Conservation (phyloP, 78 protist species). For the slime mould (Dictyostelium discoideum) region DNA sequence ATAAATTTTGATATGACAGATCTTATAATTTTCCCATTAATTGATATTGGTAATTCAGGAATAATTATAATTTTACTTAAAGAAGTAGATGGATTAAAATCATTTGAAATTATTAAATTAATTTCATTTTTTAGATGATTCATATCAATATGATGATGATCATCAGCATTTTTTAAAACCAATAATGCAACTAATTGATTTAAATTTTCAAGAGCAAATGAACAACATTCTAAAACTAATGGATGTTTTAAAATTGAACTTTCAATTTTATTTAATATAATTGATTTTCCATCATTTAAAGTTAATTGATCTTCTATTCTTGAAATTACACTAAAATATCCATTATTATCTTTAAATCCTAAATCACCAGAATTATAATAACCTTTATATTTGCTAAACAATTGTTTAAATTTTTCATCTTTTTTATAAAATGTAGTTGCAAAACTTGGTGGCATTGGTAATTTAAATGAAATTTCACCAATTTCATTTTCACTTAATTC, state of each 20-base stretch:
- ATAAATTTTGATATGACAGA: not conserved
- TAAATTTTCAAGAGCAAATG: slow-evolving; percentile 7
- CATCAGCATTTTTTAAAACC: not conserved
- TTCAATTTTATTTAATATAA: slow-evolving; percentile 87
- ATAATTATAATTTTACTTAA: not conserved
- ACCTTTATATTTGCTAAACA: slow-evolving; percentile 54
- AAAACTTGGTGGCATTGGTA: too few species aligned
- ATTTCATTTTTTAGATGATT: not conserved
- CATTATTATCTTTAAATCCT: slow-evolving; percentile 64
- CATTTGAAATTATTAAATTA: not conserved
- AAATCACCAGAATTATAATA: slow-evolving; percentile 87
- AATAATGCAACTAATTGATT: not conserved
- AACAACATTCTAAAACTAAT: not conserved
- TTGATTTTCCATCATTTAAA: slow-evolving; percentile 86
- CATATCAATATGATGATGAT: not conserved
- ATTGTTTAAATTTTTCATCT: not conserved
- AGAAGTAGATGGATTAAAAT: not conserved
- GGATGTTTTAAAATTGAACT: slow-evolving; percentile 32
- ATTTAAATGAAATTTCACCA: slow-evolving; percentile 57
- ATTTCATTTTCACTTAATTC: not conserved
- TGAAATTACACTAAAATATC: slow-evolving; percentile 62
- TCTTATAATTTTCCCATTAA: not conserved
- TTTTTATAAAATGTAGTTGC: too few species aligned
- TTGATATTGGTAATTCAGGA: not conserved
- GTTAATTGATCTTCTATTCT: slow-evolving; percentile 90